Evolutionary conservation across 2,329 filamentous ascomycete species (phyloP).

Genomic region (Neobulgaria alba): DNA sequence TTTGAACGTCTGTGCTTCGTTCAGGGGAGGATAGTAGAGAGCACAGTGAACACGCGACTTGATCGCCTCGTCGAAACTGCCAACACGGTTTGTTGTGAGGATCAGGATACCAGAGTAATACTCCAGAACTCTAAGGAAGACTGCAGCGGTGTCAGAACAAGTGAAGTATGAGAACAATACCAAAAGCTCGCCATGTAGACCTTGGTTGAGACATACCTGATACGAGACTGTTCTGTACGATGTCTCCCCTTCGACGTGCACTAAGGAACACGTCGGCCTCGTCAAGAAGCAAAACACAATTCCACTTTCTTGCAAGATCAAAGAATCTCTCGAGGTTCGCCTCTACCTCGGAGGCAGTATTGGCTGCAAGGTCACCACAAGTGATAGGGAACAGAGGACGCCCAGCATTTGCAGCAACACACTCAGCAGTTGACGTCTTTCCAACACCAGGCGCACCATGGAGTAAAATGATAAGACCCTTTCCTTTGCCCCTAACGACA

Average conservation of each 20-base stretch:
- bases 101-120: not conserved
- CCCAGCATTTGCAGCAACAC: not conserved
- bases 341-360: not conserved
- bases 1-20: not conserved
- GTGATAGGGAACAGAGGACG: not conserved
- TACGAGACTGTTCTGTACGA: slow-evolving; percentile 1
- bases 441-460: not conserved
- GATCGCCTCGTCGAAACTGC: not conserved
- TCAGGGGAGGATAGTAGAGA: not conserved
- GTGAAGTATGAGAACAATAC: no score
- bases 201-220: not conserved
- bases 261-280: not conserved
- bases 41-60: not conserved
- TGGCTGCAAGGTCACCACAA: not conserved
- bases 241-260: not conserved
- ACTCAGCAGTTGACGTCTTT: not conserved
- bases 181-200: not conserved
- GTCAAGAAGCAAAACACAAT: not conserved
- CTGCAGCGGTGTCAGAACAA: not conserved
- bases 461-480: slow-evolving; percentile 20
- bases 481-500: not conserved
- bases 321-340: not conserved
- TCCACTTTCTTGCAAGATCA: not conserved
- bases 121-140: not conserved
- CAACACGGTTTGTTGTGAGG: not conserved